Evolutionary conservation across 1,139 yeast genomes (phyloP), one percentile per base, ranked within the genome.

Genomic region (Pichia cactophila): DNA sequence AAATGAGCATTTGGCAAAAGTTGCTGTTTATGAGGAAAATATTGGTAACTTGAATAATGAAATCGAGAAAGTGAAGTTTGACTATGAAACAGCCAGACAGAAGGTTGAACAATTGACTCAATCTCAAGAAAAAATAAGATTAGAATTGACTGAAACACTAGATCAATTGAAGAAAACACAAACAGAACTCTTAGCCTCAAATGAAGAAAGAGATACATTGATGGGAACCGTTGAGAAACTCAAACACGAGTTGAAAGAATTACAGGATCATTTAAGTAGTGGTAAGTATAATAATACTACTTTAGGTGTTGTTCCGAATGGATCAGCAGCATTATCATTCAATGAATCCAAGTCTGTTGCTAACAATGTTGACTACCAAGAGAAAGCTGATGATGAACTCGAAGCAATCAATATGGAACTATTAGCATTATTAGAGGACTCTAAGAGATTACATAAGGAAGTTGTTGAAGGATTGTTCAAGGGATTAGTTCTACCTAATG

Each of bases 401-500:
- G 84, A 81, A 60, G 83, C 83, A 35, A 83, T 85, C 56, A 83
- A 85, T 58, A 86, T 82, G 57, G 92, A 84, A 63, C 69, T 85
- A 51, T 83, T 81, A 72, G 73, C 77, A 57, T 70, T 85, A 56
- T 75, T 92, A 58, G 86, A 89, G 62, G 92, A 89, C 61, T 83
- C 95, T 12, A 82, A 85, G 58, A 75, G 80, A 35, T 72, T 90
- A 59, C 92, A 87, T 63, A 77, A 82, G 55, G 97, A 90, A 68
- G 87, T 89, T 49, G 86, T 88, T 37, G 89, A 84, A 58, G 96
- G 96, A 9, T 73, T 94, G 57, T 76, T 92, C 63, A 86, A 83
- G 72, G 90, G 89, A n/a, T 75, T 92, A 66, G 86, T 83, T 69
- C 81, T 90, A 49, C 97, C 98, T 42, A 78, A 80, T 20, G 87